phyloP scores from a whole-genome alignment of 2,329 filamentous ascomycete species.

The Macrophomina tecta region DNA sequence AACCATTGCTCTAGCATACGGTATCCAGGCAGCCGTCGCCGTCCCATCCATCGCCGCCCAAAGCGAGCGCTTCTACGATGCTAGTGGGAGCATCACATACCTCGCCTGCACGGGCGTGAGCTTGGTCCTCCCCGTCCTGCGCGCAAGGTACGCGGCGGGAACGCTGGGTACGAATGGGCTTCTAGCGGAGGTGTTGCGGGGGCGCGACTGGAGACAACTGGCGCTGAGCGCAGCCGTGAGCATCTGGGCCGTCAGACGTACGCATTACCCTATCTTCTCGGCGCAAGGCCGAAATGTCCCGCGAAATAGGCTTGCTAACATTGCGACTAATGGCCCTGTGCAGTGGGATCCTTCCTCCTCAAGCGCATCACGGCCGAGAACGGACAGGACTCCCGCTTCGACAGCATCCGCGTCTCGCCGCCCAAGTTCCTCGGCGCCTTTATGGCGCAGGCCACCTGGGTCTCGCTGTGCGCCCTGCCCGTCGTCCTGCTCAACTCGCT shows the following conservation, averaged over 20 bases:
- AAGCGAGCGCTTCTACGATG: constrained; percentile 72
- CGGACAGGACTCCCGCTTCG: constrained; percentile 66
- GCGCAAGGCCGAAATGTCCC: neutral
- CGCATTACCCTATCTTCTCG: constrained; percentile 30
- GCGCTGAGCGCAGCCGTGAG: constrained; percentile 61
- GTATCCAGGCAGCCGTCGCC: constrained; percentile 67
- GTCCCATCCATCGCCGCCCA: constrained; percentile 66
- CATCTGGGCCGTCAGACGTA: constrained; percentile 68
- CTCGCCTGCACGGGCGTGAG: constrained; percentile 68
- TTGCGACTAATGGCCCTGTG: no score
- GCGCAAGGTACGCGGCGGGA: constrained; percentile 58
- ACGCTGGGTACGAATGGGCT: constrained; percentile 42
- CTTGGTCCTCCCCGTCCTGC: constrained; percentile 65
- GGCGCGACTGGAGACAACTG: constrained; percentile 67
- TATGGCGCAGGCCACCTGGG: constrained; percentile 70
- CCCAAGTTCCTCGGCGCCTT: constrained; percentile 62
- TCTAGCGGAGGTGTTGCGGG: constrained; percentile 39
- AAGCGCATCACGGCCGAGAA: constrained; percentile 60
- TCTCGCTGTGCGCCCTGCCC: constrained; percentile 70
- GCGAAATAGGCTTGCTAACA: no score
- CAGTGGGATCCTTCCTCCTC: constrained; percentile 71
- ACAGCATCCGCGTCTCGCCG: constrained; percentile 58
- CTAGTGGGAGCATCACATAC: constrained; percentile 70
- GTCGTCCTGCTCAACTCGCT: constrained; percentile 69
- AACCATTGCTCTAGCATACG: constrained; percentile 66